phyloP scores from a whole-genome alignment of 2,329 filamentous ascomycete genomes.

The Neonectria ditissima region DNA sequence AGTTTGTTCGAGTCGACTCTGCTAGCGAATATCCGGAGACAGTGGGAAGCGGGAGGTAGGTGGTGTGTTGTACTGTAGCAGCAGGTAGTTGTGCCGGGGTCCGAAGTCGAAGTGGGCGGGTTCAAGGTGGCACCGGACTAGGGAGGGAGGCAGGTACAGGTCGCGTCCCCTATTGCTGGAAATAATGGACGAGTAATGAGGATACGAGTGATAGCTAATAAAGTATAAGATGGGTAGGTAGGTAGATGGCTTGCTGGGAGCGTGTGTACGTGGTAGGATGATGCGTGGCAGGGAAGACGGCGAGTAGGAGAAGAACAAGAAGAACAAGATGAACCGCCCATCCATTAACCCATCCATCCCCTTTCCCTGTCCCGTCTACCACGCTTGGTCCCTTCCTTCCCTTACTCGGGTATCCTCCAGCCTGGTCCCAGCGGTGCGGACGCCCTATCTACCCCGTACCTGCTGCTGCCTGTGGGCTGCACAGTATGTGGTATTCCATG shows the following conservation, averaged over 20 bases:
- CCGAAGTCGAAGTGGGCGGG: slow-evolving; percentile 10
- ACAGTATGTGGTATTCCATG: slow-evolving; percentile 10
- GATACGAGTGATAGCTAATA: too few species aligned
- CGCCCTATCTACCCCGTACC: not conserved
- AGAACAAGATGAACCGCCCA: not conserved
- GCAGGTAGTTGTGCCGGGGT: slow-evolving; percentile 11
- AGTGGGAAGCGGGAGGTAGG: slow-evolving; percentile 7
- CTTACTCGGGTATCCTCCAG: not conserved
- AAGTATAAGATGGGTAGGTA: too few species aligned
- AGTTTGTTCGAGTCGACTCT: not conserved
- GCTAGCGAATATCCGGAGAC: slow-evolving; percentile 1
- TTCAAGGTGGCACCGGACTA: slow-evolving; percentile 19
- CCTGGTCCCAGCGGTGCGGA: not conserved
- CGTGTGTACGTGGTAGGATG: too few species aligned
- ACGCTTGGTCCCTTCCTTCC: not conserved
- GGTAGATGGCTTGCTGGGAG: not conserved
- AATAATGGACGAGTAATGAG: not conserved
- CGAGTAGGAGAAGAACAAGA: not conserved
- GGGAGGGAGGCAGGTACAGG: not conserved
- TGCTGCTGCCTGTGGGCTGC: not conserved
- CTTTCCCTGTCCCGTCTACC: not conserved
- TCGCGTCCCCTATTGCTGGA: slow-evolving; percentile 7
- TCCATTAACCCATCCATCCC: slow-evolving; percentile 5
- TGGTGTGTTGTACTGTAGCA: slow-evolving; percentile 26
- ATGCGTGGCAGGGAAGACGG: too few species aligned